A percentile compares a stretch with the other conserved stretches of the same genome.
These are phyloP conservation scores for Xylariomycetidae sp. DNA, from an alignment of 2,329 filamentous ascomycete genomes.

Conservation along the genomic window DNA sequence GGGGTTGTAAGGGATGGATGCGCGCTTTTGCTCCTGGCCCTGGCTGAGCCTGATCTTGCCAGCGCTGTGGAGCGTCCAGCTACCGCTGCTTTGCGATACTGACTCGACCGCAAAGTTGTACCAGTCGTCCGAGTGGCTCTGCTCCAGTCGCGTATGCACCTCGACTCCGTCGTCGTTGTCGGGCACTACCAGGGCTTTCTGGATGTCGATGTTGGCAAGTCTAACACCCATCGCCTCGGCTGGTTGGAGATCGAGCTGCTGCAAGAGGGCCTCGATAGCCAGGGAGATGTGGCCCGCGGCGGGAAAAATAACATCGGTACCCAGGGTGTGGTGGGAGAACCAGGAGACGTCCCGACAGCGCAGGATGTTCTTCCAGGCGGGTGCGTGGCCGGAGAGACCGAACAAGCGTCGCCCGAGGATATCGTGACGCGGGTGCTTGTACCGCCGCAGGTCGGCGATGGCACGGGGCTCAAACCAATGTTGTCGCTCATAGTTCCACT, in stretches of 20 bases:
- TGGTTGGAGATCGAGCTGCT: conserved; percentile 10
- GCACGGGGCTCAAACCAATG: conserved; percentile 22
- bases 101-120: conserved; percentile 15
- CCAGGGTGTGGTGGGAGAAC: conserved; percentile 16
- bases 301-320: conserved; percentile 14
- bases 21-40: not conserved
- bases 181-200: conserved; percentile 24
- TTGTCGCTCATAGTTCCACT: conserved; percentile 20
- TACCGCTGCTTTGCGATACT: conserved; percentile 2
- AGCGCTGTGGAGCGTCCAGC: conserved; percentile 12
- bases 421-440: conserved; percentile 20
- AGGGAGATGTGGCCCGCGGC: conserved; percentile 17
- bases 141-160: conserved; percentile 25
- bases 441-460: conserved; percentile 19
- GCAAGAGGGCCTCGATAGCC: conserved; percentile 17
- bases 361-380: conserved; percentile 20
- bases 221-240: conserved; percentile 8
- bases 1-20: conserved; percentile 5
- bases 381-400: conserved; percentile 7
- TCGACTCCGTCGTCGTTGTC: conserved; percentile 27
- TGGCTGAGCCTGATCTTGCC: conserved; percentile 10
- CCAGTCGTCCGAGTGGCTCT: conserved; percentile 6
- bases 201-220: conserved; percentile 25
- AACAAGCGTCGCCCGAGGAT: conserved; percentile 15
- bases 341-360: conserved; percentile 11